A percentile compares a stretch with the other conserved stretches of the same genome.
Evolutionary conservation across 768 basidiomycete species (phyloP).

Genomic region (Baorangia bicolor): DNA sequence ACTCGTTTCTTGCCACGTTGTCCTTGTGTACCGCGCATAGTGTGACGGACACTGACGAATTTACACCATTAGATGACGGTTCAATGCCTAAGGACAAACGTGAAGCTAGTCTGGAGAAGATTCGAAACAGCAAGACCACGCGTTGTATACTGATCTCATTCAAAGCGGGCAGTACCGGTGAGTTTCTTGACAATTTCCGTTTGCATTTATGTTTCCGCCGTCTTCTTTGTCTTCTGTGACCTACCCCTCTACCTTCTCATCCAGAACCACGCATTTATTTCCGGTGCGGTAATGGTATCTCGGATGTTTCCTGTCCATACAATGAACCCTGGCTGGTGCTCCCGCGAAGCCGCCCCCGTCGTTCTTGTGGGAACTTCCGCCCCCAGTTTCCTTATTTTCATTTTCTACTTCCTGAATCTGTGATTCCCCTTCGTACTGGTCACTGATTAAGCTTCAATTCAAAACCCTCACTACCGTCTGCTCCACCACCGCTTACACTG

Average conservation of each 20-base stretch:
- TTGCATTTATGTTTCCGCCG: background rate
- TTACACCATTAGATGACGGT: slow-evolving; percentile 70
- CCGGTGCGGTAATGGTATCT: background rate
- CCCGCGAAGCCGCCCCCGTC: background rate
- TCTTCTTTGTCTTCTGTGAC: background rate
- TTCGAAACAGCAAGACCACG: slow-evolving; percentile 56
- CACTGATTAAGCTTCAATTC: slow-evolving; percentile 15
- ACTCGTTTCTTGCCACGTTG: background rate
- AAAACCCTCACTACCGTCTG: background rate
- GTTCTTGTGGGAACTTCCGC: background rate
- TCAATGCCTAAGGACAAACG: slow-evolving; percentile 77
- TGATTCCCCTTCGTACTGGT: background rate
- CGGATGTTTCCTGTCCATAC: background rate
- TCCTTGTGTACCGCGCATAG: background rate
- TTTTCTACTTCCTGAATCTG: background rate
- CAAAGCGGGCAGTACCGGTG: slow-evolving; percentile 94
- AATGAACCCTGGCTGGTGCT: background rate
- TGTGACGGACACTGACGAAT: slow-evolving; percentile 4
- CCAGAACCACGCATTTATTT: background rate
- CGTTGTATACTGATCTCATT: slow-evolving; percentile 92
- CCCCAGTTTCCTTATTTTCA: background rate
- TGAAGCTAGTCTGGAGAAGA: slow-evolving; percentile 69
- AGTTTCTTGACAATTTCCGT: slow-evolving; percentile 14
- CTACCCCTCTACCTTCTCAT: background rate
- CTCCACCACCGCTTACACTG: background rate